Conservation (phyloP, 768 basidiomycete genomes). For the Sarcodon sp. region DNA sequence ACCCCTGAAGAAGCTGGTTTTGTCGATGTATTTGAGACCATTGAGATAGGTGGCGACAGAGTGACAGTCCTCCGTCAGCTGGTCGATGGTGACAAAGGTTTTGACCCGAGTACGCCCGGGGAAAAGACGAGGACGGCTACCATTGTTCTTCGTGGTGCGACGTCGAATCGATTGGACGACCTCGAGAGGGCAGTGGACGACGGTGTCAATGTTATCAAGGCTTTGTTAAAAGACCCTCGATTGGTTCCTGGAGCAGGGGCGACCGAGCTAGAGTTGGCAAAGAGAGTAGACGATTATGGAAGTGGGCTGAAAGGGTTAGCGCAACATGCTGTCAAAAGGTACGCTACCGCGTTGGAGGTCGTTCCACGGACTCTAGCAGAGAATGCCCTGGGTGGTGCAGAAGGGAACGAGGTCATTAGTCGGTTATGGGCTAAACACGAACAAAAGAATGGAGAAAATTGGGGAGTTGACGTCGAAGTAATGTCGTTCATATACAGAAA, state of each 20-base stretch:
- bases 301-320: conserved; percentile 79
- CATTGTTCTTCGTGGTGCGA: conserved; percentile 91
- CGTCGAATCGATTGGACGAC: conserved; percentile 88
- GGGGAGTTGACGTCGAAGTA: conserved; percentile 89
- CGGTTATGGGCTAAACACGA: conserved; percentile 87
- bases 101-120: conserved; percentile 31
- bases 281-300: conserved; percentile 75
- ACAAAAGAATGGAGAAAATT: conserved; percentile 52
- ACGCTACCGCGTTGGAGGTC: conserved; percentile 83
- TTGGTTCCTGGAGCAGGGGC: conserved; percentile 93
- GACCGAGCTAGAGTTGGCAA: conserved; percentile 85
- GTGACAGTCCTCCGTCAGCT: conserved; percentile 94
- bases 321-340: conserved; percentile 89
- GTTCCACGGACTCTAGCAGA: conserved; percentile 88
- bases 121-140: conserved; percentile 87
- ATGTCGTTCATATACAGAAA: conserved; percentile 4
- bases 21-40: conserved; percentile 89
- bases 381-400: conserved; percentile 85
- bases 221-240: conserved; percentile 78
- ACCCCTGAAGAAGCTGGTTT: conserved; percentile 93
- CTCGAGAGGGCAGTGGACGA: conserved; percentile 95
- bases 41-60: conserved; percentile 94
- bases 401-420: conserved; percentile 88
- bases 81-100: conserved; percentile 47
- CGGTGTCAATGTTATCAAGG: conserved; percentile 92